Conservation (phyloP, 805 yeast genomes). For the Zygosaccharomyces pseudorouxii region DNA sequence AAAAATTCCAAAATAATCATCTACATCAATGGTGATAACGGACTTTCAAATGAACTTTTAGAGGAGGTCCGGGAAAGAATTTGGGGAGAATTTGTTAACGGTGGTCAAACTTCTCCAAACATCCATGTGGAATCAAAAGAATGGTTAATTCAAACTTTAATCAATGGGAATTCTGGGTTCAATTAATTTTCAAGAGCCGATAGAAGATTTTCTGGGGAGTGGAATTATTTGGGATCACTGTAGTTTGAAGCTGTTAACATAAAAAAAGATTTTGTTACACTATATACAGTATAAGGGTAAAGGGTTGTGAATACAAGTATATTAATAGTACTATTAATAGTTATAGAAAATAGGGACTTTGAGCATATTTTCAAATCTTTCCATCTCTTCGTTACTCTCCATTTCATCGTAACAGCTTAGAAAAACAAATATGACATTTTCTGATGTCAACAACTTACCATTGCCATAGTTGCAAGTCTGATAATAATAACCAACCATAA, state of each 20-base stretch:
- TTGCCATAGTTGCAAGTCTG: background rate
- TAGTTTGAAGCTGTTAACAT: background rate
- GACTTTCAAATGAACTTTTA: slow-evolving; percentile 7
- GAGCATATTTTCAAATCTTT: background rate
- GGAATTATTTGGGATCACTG: background rate
- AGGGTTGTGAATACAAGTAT: background rate
- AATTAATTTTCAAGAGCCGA: background rate
- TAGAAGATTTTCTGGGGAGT: background rate
- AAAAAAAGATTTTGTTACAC: background rate
- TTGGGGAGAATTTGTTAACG: background rate
- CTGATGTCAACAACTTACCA: too few species aligned
- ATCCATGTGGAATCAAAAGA: slow-evolving; percentile 29
- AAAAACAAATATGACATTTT: too few species aligned
- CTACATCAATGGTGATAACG: slow-evolving; percentile 20
- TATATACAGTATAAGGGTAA: background rate
- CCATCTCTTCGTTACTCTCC: background rate
- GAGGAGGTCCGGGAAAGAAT: slow-evolving; percentile 10
- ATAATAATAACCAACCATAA: background rate
- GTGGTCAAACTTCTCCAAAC: slow-evolving; percentile 1
- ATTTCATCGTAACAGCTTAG: background rate
- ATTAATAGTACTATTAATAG: too few species aligned
- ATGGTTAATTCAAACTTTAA: slow-evolving; percentile 33
- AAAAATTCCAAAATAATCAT: slow-evolving; percentile 12
- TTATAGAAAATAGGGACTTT: too few species aligned
- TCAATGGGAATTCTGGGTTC: slow-evolving; percentile 23